Percentiles rank a stretch among this genome's conserved stretches.
phyloP scores from a whole-genome alignment of 306 rosid genomes.

The Purshia tridentata region DNA sequence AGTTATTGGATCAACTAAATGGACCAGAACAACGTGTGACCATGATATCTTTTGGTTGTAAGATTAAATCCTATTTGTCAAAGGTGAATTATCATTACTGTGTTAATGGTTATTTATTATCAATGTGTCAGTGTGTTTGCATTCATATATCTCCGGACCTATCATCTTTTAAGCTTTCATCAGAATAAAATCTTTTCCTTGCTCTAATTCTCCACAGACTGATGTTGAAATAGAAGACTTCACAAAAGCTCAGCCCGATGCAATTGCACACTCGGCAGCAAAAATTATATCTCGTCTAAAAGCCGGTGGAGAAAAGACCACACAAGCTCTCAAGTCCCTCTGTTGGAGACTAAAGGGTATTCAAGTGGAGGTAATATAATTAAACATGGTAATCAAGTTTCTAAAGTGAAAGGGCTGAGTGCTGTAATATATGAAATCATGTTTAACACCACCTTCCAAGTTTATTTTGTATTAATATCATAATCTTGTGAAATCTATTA shows the following conservation, averaged over 20 bases:
- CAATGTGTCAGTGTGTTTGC: too few species aligned
- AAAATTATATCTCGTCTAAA: conserved; percentile 81
- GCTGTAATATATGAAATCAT: neutral
- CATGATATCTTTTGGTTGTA: neutral
- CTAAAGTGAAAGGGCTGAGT: neutral
- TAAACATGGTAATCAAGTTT: conserved; percentile 15
- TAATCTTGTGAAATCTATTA: neutral
- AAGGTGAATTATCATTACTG: neutral
- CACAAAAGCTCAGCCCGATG: conserved; percentile 81
- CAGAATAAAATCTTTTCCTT: too few species aligned
- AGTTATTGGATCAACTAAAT: too few species aligned
- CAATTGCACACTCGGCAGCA: conserved; percentile 80
- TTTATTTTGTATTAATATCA: neutral
- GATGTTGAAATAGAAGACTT: conserved; percentile 81
- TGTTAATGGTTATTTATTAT: too few species aligned
- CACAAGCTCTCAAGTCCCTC: conserved; percentile 81
- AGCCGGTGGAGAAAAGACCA: conserved; percentile 81
- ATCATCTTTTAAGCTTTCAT: too few species aligned
- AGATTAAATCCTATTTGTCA: neutral
- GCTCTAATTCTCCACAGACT: conserved; percentile 47
- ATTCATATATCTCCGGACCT: too few species aligned
- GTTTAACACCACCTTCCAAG: neutral
- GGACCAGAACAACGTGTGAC: neutral
- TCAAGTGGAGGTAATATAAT: conserved; percentile 78
- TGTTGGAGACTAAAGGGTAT: conserved; percentile 90